Conservation (phyloP, 331 rosid species). For the Spiraea crenata region DNA sequence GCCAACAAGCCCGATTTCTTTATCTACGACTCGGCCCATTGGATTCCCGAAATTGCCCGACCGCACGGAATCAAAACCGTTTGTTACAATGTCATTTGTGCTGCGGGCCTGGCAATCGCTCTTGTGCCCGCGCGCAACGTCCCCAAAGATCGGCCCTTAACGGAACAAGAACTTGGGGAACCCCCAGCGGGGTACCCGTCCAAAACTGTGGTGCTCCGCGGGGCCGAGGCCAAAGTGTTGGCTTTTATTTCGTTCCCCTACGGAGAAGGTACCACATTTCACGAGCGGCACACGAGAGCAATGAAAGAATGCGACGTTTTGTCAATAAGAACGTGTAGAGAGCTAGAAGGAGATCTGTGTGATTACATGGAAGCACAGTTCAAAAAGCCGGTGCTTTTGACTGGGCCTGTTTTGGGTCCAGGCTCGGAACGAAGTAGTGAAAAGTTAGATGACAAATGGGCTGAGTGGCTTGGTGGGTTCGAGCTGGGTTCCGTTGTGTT, state of each 20-base stretch:
- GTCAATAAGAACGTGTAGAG: constrained; percentile 45
- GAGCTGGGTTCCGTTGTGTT: constrained; percentile 29
- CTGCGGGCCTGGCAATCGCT: constrained; percentile 31
- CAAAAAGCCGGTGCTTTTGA: constrained; percentile 29
- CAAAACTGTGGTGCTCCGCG: constrained; percentile 38
- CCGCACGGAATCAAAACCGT: constrained; percentile 29
- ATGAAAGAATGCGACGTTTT: constrained; percentile 40
- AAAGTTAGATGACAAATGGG: constrained; percentile 28
- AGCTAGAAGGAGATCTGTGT: constrained; percentile 42
- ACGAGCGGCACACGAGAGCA: constrained; percentile 32
- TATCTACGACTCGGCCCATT: constrained; percentile 41
- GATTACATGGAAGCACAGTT: constrained; percentile 39
- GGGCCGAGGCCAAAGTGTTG: constrained; percentile 25
- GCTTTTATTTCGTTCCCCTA: constrained; percentile 32
- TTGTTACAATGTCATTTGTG: constrained; percentile 37
- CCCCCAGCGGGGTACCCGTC: constrained; percentile 59
- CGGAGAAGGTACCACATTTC: constrained; percentile 36
- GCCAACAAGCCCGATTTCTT: constrained; percentile 31
- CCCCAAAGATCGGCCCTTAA: constrained; percentile 22
- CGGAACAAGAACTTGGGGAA: constrained; percentile 33
- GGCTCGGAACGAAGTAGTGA: not conserved
- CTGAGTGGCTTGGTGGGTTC: constrained; percentile 40
- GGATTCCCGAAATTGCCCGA: constrained; percentile 39
- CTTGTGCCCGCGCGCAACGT: constrained; percentile 34
- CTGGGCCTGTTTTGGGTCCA: constrained; percentile 41